A percentile compares a stretch with the other conserved stretches of the same genome.
phyloP scores from a whole-genome alignment of 73 alveolate species.

The Paramecium primaurelia region DNA sequence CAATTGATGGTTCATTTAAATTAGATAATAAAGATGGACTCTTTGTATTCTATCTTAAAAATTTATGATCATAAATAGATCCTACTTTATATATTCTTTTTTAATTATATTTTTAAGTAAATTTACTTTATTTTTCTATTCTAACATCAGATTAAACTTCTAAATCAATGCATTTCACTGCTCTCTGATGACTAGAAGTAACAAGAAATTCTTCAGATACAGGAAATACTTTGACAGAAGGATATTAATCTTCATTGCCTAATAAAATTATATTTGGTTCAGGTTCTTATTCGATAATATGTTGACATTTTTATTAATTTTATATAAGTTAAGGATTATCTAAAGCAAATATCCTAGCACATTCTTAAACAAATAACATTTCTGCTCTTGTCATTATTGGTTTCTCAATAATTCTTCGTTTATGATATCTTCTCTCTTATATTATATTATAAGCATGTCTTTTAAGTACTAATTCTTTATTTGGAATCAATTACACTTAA shows the following conservation, averaged over 20 bases:
- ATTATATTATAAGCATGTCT: background rate
- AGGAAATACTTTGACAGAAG: background rate
- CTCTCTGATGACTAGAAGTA: background rate
- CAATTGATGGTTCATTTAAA: background rate
- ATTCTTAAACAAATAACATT: background rate
- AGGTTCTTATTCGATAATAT: background rate
- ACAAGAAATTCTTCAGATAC: background rate
- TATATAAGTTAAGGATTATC: background rate
- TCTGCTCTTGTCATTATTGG: conserved; percentile 6
- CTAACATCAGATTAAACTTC: background rate
- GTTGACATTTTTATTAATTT: background rate
- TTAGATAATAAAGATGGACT: background rate
- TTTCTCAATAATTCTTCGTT: conserved; percentile 9
- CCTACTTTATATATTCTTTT: background rate
- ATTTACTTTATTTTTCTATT: background rate
- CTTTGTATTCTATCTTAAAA: background rate
- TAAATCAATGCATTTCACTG: background rate
- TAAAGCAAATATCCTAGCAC: background rate
- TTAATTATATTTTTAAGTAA: background rate
- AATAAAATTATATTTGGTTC: background rate
- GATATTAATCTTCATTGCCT: background rate
- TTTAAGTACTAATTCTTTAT: background rate
- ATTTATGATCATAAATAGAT: background rate
- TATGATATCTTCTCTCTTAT: background rate
- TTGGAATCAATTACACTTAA: background rate